phyloP scores from a whole-genome alignment of 2,329 filamentous ascomycete species.

The Gaeumannomyces sp. region DNA sequence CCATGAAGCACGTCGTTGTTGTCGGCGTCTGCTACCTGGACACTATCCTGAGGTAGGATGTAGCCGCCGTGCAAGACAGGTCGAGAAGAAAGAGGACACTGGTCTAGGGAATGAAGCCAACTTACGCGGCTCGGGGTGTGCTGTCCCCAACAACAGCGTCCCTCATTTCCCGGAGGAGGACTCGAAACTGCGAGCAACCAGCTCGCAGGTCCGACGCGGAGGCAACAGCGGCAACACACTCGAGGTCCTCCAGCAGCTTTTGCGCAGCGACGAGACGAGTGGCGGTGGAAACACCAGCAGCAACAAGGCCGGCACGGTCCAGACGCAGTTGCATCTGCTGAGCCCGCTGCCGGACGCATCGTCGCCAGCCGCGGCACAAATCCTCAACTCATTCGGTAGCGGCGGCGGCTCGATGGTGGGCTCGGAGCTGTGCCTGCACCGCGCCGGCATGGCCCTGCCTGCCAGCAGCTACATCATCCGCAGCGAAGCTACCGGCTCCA shows the following conservation, averaged over 20 bases:
- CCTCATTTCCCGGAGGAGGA: constrained; percentile 64
- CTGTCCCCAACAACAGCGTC: constrained; percentile 37
- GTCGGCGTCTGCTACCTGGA: constrained; percentile 66
- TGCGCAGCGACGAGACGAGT: constrained; percentile 19
- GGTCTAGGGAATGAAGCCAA: not conserved
- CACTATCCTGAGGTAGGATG: constrained; percentile 57
- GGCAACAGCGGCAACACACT: constrained; percentile 69
- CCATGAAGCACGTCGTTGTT: constrained; percentile 53
- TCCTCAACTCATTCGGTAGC: constrained; percentile 48
- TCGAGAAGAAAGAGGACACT: not conserved
- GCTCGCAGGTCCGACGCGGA: constrained; percentile 54
- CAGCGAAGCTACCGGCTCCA: constrained; percentile 49
- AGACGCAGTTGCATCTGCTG: constrained; percentile 36
- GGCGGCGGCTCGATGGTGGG: constrained; percentile 30
- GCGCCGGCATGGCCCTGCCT: constrained; percentile 45
- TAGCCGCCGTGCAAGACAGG: not conserved
- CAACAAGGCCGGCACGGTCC: not conserved
- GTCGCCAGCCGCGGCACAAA: constrained; percentile 44
- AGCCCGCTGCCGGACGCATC: constrained; percentile 46
- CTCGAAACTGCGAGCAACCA: constrained; percentile 62
- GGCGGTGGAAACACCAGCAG: not conserved
- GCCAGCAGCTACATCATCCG: constrained; percentile 66
- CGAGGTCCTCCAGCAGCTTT: constrained; percentile 62
- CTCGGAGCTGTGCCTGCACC: constrained; percentile 53
- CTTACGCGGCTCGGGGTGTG: not conserved